These are phyloP conservation scores for Phytopythium chamaehyphon DNA, from an alignment of 352 stramenopile species.

Conservation along the genomic window DNA sequence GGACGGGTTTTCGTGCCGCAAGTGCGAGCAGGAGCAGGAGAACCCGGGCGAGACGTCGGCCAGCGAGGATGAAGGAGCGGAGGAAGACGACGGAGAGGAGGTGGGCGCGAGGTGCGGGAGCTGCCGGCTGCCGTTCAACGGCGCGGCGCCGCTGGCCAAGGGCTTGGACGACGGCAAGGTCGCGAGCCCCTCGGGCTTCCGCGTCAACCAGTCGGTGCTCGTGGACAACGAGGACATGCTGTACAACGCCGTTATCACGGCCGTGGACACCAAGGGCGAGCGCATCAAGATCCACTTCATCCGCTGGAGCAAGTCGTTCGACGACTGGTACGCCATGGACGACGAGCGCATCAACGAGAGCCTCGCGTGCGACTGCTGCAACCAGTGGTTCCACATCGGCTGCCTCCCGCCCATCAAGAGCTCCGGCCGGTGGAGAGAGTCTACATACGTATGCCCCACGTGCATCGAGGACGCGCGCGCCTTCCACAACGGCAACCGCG, in stretches of 20 bases:
- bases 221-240: conserved; percentile 86
- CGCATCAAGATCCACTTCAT: conserved; percentile 87
- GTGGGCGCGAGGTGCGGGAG: conserved; percentile 62
- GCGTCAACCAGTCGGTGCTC: conserved; percentile 80
- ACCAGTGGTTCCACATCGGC: conserved; percentile 86
- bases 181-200: conserved; percentile 35
- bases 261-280: conserved; percentile 66
- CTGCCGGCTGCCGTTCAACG: conserved; percentile 53
- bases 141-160: conserved; percentile 1
- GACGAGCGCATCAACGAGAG: conserved; percentile 88
- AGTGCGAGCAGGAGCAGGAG: conserved; percentile 65
- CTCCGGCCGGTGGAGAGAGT: conserved; percentile 79
- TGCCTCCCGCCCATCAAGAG: conserved; percentile 84
- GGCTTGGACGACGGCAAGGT: conserved; percentile 14
- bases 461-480: conserved; percentile 75
- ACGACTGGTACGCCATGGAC: conserved; percentile 88
- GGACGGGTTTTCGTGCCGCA: conserved; percentile 71
- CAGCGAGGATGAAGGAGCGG: conserved; percentile 20
- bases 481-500: conserved; percentile 62
- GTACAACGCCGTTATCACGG: conserved; percentile 83
- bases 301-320: conserved; percentile 84
- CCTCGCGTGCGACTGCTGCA: conserved; percentile 86
- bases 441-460: conserved; percentile 77
- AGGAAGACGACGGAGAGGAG: conserved; percentile 38
- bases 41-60: conserved; percentile 39